phyloP scores from a whole-genome alignment of 371 early-diverging fungal species.

The Cokeromyces recurvatus region DNA sequence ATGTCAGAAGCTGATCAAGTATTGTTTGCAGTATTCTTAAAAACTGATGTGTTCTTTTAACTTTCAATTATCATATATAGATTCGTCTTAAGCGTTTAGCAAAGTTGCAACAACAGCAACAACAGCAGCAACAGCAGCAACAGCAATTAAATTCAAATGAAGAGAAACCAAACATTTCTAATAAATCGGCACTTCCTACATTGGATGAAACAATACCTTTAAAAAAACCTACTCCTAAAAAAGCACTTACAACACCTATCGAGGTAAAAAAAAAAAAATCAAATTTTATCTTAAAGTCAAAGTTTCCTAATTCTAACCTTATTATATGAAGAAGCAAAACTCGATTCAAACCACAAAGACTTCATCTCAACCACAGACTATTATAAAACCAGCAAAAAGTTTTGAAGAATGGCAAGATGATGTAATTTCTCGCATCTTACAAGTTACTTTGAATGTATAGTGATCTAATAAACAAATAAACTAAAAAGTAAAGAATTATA shows the following conservation, averaged over 20 bases:
- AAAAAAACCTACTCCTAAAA: constrained; percentile 11
- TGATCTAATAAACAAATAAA: too few relatives aligned
- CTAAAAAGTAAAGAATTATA: too few relatives aligned
- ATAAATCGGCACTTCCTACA: constrained; percentile 12
- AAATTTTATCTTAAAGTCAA: background rate
- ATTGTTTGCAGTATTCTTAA: background rate
- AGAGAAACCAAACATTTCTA: constrained; percentile 4
- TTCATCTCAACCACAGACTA: background rate
- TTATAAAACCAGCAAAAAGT: constrained; percentile 44
- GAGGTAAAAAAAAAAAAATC: background rate
- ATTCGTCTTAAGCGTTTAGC: constrained; percentile 70
- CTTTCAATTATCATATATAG: constrained; percentile 25
- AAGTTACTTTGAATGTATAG: constrained; percentile 78
- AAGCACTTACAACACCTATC: background rate
- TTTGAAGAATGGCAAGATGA: constrained; percentile 87
- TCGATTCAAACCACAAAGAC: too few relatives aligned
- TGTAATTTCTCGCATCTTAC: constrained; percentile 73
- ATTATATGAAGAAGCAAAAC: too few relatives aligned
- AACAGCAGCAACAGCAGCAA: constrained; percentile 17
- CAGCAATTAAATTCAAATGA: background rate
- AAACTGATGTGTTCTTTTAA: background rate
- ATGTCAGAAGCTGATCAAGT: constrained; percentile 5
- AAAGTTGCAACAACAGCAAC: constrained; percentile 50
- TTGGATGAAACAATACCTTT: constrained; percentile 15
- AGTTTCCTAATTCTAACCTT: background rate